A percentile compares a stretch with the other conserved stretches of the same genome.
Conservation (phyloP, 176 grass and related monocot genomes). For the Bolboschoenus planiculmis region DNA sequence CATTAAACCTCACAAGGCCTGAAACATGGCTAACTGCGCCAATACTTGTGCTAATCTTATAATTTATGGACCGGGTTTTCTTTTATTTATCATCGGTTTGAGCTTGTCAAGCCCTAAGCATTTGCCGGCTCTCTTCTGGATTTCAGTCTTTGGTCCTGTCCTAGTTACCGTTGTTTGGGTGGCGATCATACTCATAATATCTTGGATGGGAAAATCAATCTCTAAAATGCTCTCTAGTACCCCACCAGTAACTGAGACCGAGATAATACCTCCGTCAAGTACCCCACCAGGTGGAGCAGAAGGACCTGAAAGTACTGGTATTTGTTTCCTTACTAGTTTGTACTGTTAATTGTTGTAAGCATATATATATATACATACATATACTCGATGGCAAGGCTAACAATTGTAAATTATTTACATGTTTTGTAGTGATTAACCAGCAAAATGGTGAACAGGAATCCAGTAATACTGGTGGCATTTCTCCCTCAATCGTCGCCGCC, state of each 20-base stretch:
- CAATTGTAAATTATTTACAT: not conserved
- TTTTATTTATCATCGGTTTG: not conserved
- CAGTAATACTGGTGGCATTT: not conserved
- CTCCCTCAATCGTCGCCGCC: not conserved
- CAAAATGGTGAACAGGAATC: not conserved
- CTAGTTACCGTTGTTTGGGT: not conserved
- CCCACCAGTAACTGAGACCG: too few relatives aligned
- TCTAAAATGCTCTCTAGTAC: too few relatives aligned
- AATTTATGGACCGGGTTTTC: not conserved
- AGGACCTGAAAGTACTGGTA: not conserved
- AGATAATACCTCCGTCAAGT: too few relatives aligned
- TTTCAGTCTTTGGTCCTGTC: not conserved
- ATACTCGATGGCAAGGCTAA: not conserved
- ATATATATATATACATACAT: not conserved
- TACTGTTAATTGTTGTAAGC: not conserved
- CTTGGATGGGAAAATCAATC: too few relatives aligned
- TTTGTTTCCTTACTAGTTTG: not conserved
- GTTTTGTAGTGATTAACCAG: not conserved
- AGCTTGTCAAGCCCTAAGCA: not conserved
- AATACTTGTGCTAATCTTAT: not conserved
- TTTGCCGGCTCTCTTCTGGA: not conserved
- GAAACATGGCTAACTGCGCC: not conserved
- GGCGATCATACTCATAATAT: not conserved
- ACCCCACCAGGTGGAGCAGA: too few relatives aligned
- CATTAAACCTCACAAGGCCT: not conserved